Base-by-base conservation (phyloP, 495 filamentous ascomycete genomes). In the Xylaria acuta region DNA sequence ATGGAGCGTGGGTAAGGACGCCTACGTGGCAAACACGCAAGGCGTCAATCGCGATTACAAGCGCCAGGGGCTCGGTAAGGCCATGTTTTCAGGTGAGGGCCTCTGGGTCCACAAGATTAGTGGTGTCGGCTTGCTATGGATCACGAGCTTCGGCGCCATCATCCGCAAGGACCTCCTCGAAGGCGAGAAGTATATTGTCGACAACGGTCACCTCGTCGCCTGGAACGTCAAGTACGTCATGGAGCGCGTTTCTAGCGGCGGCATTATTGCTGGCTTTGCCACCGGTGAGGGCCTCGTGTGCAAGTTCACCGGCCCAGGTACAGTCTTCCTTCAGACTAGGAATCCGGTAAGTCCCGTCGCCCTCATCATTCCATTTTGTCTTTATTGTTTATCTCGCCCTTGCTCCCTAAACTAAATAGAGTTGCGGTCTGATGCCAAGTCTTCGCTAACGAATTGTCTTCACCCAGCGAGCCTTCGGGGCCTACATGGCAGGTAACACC, bases 221-320 rank as follows among this genome's bases (percentile, higher is more conserved):
- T 99, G 96, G 96, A 98, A 98, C 77, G 95, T 93, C 80, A 92
- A 97, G 73, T 99, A 98, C 77, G 84, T 91, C 14, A 89, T 98
- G 58, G 93, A 97, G 81, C 91, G 97, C 11, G 92, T 94, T 14
- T 90, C 96, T 0, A 94, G 91, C 25, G 96, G 96, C 16, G 97
- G 96, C 32, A 89, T 99, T 56, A 91, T 98, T 7, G 94, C 92
- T 32, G 88, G 89, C 32, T 81, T 97, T 27, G 89, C 89, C 41
- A 90, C 92, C 2, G 91, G 88, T 3, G 96, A 99, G 83, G 96
- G 96, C 3, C 80, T 97, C 56, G 94, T 97, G 6, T 99, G 96
- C 84, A 96, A 92, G 76, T 99, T 98, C 72, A 92, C 89, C 0
- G 96, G 96, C 0, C 96, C 96, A 2, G 96, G 96, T 1, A 96